Percentiles rank a stretch among this genome's conserved stretches.
phyloP scores from a whole-genome alignment of 2,329 filamentous ascomycete genomes.

The Phyllosticta citriasiana region DNA sequence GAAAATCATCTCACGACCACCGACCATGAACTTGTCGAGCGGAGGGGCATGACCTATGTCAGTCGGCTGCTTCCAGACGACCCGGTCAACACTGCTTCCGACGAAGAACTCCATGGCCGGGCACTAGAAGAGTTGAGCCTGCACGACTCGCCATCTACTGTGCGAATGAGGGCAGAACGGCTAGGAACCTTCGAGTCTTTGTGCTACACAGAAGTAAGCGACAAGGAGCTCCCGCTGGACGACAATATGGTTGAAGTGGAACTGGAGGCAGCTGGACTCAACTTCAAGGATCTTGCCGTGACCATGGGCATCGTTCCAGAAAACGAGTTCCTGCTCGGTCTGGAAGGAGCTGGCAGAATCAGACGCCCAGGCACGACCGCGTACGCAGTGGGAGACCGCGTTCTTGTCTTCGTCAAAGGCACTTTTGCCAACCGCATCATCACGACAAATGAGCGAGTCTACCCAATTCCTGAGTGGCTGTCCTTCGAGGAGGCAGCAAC shows the following conservation, averaged over 20 bases:
- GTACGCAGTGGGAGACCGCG: conserved; percentile 1
- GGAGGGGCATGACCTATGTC: background rate
- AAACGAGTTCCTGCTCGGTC: conserved; percentile 11
- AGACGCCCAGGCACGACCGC: background rate
- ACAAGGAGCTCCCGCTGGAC: conserved; percentile 1
- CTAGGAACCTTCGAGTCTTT: conserved; percentile 12
- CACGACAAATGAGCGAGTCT: background rate
- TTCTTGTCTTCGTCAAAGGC: conserved; percentile 2
- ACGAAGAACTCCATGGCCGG: background rate
- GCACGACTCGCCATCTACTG: background rate
- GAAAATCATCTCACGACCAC: background rate
- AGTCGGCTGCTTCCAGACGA: background rate
- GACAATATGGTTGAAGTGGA: conserved; percentile 15
- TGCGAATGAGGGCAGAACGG: conserved; percentile 10
- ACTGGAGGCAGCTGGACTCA: conserved; percentile 13
- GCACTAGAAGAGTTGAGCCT: background rate
- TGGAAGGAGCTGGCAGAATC: conserved; percentile 13
- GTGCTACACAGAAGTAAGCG: conserved; percentile 6
- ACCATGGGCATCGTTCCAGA: conserved; percentile 12
- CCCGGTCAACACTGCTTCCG: background rate
- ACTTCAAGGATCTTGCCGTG: conserved; percentile 14
- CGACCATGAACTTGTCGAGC: conserved; percentile 1
- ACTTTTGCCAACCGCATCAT: conserved; percentile 1
- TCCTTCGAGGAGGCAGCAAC: conserved; percentile 17
- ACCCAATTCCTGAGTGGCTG: conserved; percentile 14